phyloP scores from a whole-genome alignment of 345 rosid species.

The Adansonia digitata region DNA sequence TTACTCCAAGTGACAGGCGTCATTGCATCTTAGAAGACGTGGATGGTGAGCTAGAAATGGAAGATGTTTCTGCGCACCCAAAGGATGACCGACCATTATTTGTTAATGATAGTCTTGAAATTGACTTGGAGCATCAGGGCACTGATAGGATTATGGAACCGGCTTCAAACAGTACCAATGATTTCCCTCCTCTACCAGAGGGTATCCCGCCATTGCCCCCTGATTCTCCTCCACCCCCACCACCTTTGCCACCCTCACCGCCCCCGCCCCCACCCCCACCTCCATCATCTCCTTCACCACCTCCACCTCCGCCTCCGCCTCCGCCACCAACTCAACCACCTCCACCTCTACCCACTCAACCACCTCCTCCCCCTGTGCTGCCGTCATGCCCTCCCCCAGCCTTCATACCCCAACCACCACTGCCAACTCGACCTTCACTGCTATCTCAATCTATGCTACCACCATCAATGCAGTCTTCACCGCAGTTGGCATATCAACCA shows the following conservation, averaged over 20 bases:
- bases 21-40: slow-evolving; percentile 76
- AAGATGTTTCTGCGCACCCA: slow-evolving; percentile 66
- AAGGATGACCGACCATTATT: slow-evolving; percentile 44
- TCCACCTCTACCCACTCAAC: slow-evolving; percentile 25
- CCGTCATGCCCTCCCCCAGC: slow-evolving; percentile 34
- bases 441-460: slow-evolving; percentile 38
- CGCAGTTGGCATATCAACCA: slow-evolving; percentile 55
- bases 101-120: slow-evolving; percentile 25
- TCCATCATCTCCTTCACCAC: slow-evolving; percentile 27
- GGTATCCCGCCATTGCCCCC: slow-evolving; percentile 70
- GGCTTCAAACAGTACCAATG: slow-evolving; percentile 27
- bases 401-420: slow-evolving; percentile 32
- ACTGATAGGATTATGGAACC: slow-evolving; percentile 27
- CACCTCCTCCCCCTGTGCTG: slow-evolving; percentile 26
- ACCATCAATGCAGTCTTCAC: slow-evolving; percentile 47
- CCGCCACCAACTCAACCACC: slow-evolving; percentile 23
- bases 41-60: slow-evolving; percentile 88
- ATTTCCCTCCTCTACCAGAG: slow-evolving; percentile 38
- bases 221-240: slow-evolving; percentile 69
- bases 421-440: slow-evolving; percentile 42
- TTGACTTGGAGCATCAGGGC: slow-evolving; percentile 27
- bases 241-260: slow-evolving; percentile 64
- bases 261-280: slow-evolving; percentile 48
- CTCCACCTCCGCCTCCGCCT: slow-evolving; percentile 18
- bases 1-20: slow-evolving; percentile 55